Conservation (phyloP, 495 filamentous ascomycete genomes). For the Tuber umbilicatum region DNA sequence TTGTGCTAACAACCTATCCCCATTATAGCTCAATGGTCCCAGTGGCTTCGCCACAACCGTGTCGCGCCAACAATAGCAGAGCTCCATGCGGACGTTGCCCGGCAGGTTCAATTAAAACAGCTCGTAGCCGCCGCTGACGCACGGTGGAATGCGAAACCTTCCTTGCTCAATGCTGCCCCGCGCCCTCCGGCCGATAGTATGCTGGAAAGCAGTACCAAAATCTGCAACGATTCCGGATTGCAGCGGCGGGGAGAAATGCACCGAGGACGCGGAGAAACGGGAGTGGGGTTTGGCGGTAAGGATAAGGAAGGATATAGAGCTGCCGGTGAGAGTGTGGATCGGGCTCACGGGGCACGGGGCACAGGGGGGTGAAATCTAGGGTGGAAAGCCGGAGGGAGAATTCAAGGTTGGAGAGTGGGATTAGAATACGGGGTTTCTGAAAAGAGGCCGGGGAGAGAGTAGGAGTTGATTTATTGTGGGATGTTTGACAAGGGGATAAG, state of each 20-base stretch:
- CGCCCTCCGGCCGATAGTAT: conserved; percentile 15
- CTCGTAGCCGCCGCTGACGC: conserved; percentile 75
- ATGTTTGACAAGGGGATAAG: background rate
- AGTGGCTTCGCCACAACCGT: conserved; percentile 88
- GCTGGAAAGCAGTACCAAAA: conserved; percentile 21
- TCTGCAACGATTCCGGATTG: conserved; percentile 15
- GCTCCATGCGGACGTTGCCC: conserved; percentile 60
- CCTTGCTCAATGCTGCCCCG: conserved; percentile 40
- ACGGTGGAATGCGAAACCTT: conserved; percentile 73
- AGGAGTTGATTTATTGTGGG: background rate
- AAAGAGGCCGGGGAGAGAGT: conserved; percentile 8
- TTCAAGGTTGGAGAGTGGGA: conserved; percentile 16
- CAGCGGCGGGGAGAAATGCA: background rate
- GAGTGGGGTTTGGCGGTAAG: conserved; percentile 14
- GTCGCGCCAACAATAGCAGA: conserved; percentile 65
- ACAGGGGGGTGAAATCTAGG: background rate
- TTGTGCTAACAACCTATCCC: background rate
- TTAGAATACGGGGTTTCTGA: background rate
- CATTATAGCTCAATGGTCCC: conserved; percentile 70
- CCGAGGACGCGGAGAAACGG: conserved; percentile 8
- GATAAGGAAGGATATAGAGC: conserved; percentile 8
- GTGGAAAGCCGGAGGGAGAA: background rate
- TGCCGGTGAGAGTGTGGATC: conserved; percentile 11
- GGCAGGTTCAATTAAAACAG: conserved; percentile 62
- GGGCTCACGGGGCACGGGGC: conserved; percentile 20